phyloP scores from a whole-genome alignment of 331 rosid genomes.

The Acacia concinna region DNA sequence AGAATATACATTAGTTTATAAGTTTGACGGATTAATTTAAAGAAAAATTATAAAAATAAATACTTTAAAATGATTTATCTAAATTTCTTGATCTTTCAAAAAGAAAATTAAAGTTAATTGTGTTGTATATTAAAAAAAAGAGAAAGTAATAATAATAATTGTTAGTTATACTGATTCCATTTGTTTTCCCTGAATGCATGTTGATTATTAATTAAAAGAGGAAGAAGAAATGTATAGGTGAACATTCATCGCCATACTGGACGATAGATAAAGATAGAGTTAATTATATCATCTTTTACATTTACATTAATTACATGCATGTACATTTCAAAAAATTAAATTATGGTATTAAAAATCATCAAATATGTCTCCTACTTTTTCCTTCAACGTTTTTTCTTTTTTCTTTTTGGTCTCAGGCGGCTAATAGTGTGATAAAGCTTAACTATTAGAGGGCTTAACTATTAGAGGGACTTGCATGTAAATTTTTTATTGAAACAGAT shows the following conservation, averaged over 20 bases:
- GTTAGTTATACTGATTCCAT: background rate
- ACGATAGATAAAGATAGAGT: background rate
- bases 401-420: background rate
- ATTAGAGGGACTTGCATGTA: background rate
- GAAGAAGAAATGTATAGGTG: background rate
- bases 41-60: too few species aligned
- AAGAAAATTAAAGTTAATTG: too few species aligned
- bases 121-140: too few species aligned
- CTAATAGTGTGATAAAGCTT: background rate
- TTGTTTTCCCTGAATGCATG: background rate
- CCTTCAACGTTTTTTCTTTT: background rate
- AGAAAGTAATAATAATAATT: background rate
- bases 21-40: too few species aligned
- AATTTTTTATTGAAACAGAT: background rate
- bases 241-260: background rate
- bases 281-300: background rate
- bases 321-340: background rate
- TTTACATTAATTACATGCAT: background rate
- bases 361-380: background rate
- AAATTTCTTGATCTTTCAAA: too few species aligned
- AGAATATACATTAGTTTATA: too few species aligned
- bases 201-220: background rate
- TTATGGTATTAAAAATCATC: background rate
- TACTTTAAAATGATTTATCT: too few species aligned
- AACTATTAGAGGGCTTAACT: background rate